These are phyloP conservation scores for Suillus brevipes DNA, from an alignment of 768 basidiomycete species.

Conservation along the genomic window DNA sequence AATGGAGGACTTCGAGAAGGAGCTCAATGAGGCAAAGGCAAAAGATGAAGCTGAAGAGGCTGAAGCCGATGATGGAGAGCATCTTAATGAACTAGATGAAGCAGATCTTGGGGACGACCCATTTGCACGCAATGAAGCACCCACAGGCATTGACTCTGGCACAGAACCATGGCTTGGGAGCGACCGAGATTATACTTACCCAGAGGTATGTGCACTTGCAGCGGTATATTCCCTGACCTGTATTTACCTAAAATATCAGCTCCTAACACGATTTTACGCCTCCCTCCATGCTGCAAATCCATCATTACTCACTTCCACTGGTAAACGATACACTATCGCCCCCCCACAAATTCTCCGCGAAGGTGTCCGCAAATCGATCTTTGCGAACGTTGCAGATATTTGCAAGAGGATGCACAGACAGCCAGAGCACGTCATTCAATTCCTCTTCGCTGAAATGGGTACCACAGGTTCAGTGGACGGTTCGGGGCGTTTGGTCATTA, in stretches of 20 bases:
- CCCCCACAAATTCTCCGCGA: slow-evolving; percentile 93
- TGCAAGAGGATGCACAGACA: slow-evolving; percentile 98
- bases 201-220: slow-evolving; percentile 61
- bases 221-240: neutral
- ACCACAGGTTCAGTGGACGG: slow-evolving; percentile 96
- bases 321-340: slow-evolving; percentile 95
- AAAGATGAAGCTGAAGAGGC: slow-evolving; percentile 62
- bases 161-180: slow-evolving; percentile 88
- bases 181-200: slow-evolving; percentile 95
- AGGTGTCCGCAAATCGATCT: slow-evolving; percentile 96
- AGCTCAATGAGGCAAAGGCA: slow-evolving; percentile 70
- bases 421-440: slow-evolving; percentile 97
- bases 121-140: slow-evolving; percentile 61
- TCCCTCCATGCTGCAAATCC: slow-evolving; percentile 94
- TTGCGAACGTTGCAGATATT: slow-evolving; percentile 95
- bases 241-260: slow-evolving; percentile 43
- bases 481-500: slow-evolving; percentile 89
- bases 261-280: slow-evolving; percentile 89
- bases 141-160: slow-evolving; percentile 67
- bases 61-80: slow-evolving; percentile 60
- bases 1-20: slow-evolving; percentile 94
- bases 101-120: slow-evolving; percentile 88
- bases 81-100: slow-evolving; percentile 71
- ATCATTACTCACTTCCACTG: slow-evolving; percentile 76
- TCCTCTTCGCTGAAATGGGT: slow-evolving; percentile 97